Percentiles rank a stretch among this genome's conserved stretches.
phyloP scores from a whole-genome alignment of 2,329 filamentous ascomycete genomes.

The Xenoacremonium recifei region DNA sequence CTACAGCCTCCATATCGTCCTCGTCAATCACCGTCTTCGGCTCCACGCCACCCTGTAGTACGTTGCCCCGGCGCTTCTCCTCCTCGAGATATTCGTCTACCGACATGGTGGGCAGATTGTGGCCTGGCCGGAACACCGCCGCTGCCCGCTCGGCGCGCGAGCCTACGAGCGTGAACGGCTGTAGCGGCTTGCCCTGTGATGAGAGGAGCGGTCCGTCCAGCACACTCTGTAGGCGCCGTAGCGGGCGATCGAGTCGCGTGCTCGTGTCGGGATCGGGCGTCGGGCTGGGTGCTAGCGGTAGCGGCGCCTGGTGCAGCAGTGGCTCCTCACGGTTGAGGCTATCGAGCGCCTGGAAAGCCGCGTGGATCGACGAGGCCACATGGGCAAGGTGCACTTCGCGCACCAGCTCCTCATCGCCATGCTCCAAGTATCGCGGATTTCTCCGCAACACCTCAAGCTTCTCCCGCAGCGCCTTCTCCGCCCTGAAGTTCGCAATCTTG shows the following conservation, averaged over 20 bases:
- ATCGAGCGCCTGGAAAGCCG: slow-evolving; percentile 85
- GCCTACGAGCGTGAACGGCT: slow-evolving; percentile 85
- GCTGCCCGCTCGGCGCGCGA: slow-evolving; percentile 72
- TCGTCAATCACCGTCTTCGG: slow-evolving; percentile 77
- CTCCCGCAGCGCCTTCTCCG: slow-evolving; percentile 81
- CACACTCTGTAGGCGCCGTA: slow-evolving; percentile 49
- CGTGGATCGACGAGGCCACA: slow-evolving; percentile 70
- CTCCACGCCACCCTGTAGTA: slow-evolving; percentile 87
- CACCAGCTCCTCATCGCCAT: slow-evolving; percentile 80
- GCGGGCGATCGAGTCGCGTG: slow-evolving; percentile 69
- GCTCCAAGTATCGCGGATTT: slow-evolving; percentile 51
- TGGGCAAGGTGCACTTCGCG: slow-evolving; percentile 77
- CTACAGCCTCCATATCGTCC: slow-evolving; percentile 83
- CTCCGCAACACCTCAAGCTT: slow-evolving; percentile 64
- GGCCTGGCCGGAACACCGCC: slow-evolving; percentile 85
- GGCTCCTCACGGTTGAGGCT: slow-evolving; percentile 80
- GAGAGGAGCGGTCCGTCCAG: slow-evolving; percentile 72
- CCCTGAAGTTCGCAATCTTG: slow-evolving; percentile 82
- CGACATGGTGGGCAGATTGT: slow-evolving; percentile 94
- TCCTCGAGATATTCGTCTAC: slow-evolving; percentile 98
- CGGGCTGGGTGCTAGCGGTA: slow-evolving; percentile 45
- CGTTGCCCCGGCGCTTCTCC: slow-evolving; percentile 77
- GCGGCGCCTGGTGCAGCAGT: slow-evolving; percentile 74
- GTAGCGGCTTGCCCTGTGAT: slow-evolving; percentile 76
- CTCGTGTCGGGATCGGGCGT: slow-evolving; percentile 48